Evolutionary conservation across 768 basidiomycete genomes (phyloP).

Genomic region (Auriculariales sp.): DNA sequence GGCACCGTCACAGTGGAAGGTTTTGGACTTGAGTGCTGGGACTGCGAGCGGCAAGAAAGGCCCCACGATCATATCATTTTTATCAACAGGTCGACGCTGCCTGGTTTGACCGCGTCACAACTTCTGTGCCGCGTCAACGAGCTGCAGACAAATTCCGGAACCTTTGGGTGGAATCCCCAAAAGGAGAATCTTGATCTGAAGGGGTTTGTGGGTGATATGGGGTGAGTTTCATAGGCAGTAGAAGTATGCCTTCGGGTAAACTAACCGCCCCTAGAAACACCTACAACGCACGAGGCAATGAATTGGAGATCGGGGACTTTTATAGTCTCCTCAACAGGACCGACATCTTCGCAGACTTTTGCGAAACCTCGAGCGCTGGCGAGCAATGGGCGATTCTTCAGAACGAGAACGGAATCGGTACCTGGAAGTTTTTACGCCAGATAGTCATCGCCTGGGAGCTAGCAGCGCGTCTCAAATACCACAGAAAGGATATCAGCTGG

Average conservation of each 20-base stretch:
- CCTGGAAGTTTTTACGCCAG: slow-evolving; percentile 1
- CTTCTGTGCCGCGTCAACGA: background rate
- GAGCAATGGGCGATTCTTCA: background rate
- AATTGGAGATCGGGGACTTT: too few species aligned
- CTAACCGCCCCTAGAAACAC: too few species aligned
- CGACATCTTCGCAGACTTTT: background rate
- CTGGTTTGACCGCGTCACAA: background rate
- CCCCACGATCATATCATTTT: background rate
- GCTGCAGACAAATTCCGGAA: background rate
- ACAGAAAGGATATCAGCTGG: background rate
- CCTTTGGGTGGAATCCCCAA: too few species aligned
- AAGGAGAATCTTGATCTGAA: too few species aligned
- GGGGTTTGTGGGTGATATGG: too few species aligned
- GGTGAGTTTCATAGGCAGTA: too few species aligned
- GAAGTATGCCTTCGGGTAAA: too few species aligned
- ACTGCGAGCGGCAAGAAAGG: background rate
- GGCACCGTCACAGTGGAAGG: slow-evolving; percentile 4
- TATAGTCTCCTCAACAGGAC: too few species aligned
- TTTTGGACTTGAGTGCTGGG: slow-evolving; percentile 2
- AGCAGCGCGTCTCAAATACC: background rate
- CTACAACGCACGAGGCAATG: too few species aligned
- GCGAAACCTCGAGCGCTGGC: background rate
- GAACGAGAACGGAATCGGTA: background rate
- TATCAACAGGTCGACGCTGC: background rate
- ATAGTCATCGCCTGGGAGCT: background rate